phyloP scores from a whole-genome alignment of 208 protist species.

The Lotmaria passim region DNA sequence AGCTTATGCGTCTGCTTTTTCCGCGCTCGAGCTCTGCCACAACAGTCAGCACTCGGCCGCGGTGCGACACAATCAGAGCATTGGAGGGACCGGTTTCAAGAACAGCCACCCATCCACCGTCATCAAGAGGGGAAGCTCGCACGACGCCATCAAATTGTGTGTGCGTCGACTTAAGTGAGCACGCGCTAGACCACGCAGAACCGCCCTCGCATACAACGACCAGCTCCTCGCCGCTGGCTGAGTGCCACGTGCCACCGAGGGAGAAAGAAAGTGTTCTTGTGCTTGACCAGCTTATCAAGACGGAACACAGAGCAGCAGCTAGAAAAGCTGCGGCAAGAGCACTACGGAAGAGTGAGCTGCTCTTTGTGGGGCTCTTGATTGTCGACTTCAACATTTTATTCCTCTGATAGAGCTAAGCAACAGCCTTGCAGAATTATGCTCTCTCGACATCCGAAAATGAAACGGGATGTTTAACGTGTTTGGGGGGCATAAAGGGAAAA shows the following conservation, averaged over 20 bases:
- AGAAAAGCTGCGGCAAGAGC: constrained; percentile 20
- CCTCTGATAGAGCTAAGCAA: not conserved
- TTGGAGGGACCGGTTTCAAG: not conserved
- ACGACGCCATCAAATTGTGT: constrained; percentile 15
- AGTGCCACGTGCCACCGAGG: constrained; percentile 36
- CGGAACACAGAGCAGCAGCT: constrained; percentile 34
- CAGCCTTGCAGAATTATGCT: too few species aligned
- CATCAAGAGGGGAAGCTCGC: constrained; percentile 23
- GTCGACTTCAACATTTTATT: not conserved
- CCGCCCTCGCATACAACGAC: constrained; percentile 13
- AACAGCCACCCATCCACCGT: constrained; percentile 33
- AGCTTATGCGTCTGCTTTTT: not conserved
- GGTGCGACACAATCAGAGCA: constrained; percentile 10
- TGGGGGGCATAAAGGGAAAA: too few species aligned
- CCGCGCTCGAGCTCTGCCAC: not conserved
- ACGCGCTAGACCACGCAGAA: constrained; percentile 20
- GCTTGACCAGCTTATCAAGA: constrained; percentile 48
- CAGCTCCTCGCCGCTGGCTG: constrained; percentile 18
- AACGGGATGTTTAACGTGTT: too few species aligned
- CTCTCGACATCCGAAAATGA: too few species aligned
- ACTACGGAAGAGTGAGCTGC: constrained; percentile 18
- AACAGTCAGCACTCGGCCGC: constrained; percentile 10
- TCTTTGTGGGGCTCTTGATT: not conserved
- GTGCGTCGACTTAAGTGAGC: constrained; percentile 13
- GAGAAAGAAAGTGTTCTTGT: constrained; percentile 35